Conservation (phyloP, 352 stramenopile species). For the Globisporangium radiosum region DNA sequence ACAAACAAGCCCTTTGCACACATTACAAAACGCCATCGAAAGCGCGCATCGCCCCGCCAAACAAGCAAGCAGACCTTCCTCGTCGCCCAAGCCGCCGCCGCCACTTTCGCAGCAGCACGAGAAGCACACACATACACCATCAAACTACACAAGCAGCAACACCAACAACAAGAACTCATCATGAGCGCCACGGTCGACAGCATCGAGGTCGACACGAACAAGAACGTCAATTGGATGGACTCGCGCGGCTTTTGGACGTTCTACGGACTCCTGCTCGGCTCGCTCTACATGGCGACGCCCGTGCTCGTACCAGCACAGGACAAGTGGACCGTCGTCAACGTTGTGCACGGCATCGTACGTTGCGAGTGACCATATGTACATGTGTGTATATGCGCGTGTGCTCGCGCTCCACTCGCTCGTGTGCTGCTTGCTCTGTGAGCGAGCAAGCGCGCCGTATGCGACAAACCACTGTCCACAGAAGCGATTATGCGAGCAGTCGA, state of each 20-base stretch:
- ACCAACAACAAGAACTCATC: constrained; percentile 11
- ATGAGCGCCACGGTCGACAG: constrained; percentile 7
- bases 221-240: constrained; percentile 91
- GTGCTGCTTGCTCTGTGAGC: not conserved
- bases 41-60: constrained; percentile 4
- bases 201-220: constrained; percentile 71
- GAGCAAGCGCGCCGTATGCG: not conserved
- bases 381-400: constrained; percentile 1
- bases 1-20: not conserved
- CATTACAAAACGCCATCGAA: constrained; percentile 1
- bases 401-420: not conserved
- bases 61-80: constrained; percentile 17
- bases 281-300: constrained; percentile 77
- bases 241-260: constrained; percentile 84
- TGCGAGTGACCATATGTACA: not conserved
- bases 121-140: not conserved
- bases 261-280: constrained; percentile 72
- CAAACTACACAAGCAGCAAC: constrained; percentile 12
- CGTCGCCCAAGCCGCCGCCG: not conserved
- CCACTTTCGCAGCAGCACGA: not conserved
- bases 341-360: constrained; percentile 82
- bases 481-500: not conserved
- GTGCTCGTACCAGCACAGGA: constrained; percentile 63
- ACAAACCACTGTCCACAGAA: not conserved
- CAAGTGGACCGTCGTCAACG: constrained; percentile 75